Conservation (phyloP, 352 stramenopile species). For the Pelagophyceae sp. region DNA sequence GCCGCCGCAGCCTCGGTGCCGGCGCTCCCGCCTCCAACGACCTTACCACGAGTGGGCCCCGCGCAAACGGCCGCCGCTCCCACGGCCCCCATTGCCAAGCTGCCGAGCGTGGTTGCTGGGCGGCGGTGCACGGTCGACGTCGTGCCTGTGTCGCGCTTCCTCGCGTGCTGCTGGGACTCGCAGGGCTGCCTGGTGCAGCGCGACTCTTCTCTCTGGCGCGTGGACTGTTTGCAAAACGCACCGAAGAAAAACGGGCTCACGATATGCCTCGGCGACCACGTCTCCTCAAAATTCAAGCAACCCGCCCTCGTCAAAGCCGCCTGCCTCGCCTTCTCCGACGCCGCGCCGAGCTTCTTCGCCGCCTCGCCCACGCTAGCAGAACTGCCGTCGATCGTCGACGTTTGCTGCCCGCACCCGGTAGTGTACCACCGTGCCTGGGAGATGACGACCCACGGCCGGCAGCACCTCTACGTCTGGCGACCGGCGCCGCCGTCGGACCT, state of each 20-base stretch:
- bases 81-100: no score
- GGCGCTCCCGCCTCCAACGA: no score
- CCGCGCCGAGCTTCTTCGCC: conserved; percentile 20
- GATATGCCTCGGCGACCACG: conserved; percentile 67
- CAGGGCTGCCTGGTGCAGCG: conserved; percentile 27
- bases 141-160: conserved; percentile 25
- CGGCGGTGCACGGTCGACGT: no score
- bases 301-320: not conserved
- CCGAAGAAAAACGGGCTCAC: no score
- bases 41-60: no score
- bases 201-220: conserved; percentile 30
- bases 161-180: conserved; percentile 31
- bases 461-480: conserved; percentile 75
- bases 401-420: conserved; percentile 61
- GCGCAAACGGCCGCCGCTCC: no score
- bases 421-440: conserved; percentile 74
- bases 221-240: no score
- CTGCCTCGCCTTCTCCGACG: conserved; percentile 40
- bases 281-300: conserved; percentile 8
- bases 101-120: no score
- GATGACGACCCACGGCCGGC: conserved; percentile 54
- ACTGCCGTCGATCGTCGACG: conserved; percentile 34
- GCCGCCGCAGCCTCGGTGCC: no score
- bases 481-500: conserved; percentile 65
- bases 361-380: conserved; percentile 26